Base-by-base conservation (phyloP, 257 asterid species). In the Avicennia marina region DNA sequence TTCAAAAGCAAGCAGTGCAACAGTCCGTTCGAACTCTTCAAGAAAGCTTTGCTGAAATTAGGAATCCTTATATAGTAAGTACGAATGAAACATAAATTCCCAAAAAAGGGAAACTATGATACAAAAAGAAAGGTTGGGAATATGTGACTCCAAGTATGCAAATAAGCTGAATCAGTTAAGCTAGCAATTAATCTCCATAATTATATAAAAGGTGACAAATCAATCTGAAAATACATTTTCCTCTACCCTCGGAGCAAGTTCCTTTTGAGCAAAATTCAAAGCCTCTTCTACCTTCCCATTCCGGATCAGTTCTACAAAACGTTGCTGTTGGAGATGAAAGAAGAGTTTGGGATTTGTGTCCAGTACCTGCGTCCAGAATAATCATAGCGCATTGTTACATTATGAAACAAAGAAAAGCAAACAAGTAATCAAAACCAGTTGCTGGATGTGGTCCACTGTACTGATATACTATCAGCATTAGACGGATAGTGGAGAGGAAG, bases 241-340 rank as follows among this genome's bases (percentile, higher is more conserved):
- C 76, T 87, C 98, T 54, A 94, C 96, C 73, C 86, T 77, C 21
- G 96, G 95, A 74, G 95, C 96, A 62, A 90, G 96, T 76, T 90
- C 94, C 73, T 87, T 95, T 67, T 80, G 95, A 64, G 96, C 96
- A 73, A 90, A 84, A 64, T 84, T 94, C 73, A 90, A 72, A 68
- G 98, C 98, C 61, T 87, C 94, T 58, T 78, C 84, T 2, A 84
- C 71, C 78, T 82, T 87, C 45, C 86, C 89, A 44, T 82, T 72
- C 42, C 96, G 72, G 53, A 87, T 80, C 74, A 90, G 66, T 59
- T 90, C 98, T 63, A 90, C 84, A 73, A 90, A 75, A 62, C 90
- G 72, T 71, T 87, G 98, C 63, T 90, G 95, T 58, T 84, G 95
- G 64, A 87, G 98, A 78, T 84, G 98, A 72, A 90, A 90, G 72